Evolutionary conservation across 1,139 yeast genomes (phyloP).

Genomic region (Pneumocystis canis): DNA sequence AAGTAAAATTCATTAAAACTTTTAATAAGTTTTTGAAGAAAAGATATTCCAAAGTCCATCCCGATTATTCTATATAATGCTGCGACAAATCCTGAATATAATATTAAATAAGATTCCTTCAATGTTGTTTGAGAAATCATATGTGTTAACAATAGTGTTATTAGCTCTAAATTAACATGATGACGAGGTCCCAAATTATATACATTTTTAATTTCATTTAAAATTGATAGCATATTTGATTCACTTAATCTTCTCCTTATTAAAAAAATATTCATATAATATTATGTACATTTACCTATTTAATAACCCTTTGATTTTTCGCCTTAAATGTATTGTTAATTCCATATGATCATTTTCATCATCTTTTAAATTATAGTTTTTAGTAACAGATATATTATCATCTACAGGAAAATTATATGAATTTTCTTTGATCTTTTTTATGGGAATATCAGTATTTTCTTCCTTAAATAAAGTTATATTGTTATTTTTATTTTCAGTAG

Average conservation of each 20-base stretch:
- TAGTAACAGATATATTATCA: background rate
- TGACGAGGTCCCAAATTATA: conserved; percentile 62
- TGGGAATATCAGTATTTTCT: background rate
- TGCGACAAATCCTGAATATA: conserved; percentile 65
- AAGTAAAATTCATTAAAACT: conserved; percentile 30
- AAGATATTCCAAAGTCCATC: conserved; percentile 77
- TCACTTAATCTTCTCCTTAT: conserved; percentile 48
- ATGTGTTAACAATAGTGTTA: conserved; percentile 49
- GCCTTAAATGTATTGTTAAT: conserved; percentile 2
- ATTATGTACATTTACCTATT: conserved; percentile 26
- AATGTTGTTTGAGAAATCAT: conserved; percentile 50
- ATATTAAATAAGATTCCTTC: conserved; percentile 61
- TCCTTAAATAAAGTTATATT: background rate
- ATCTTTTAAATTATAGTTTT: background rate
- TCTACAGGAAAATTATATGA: background rate
- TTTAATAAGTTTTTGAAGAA: conserved; percentile 67
- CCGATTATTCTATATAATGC: conserved; percentile 69
- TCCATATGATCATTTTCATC: background rate
- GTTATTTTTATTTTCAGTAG: background rate
- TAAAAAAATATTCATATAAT: background rate
- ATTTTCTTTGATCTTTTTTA: background rate
- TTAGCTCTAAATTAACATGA: conserved; percentile 52
- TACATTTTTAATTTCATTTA: conserved; percentile 49
- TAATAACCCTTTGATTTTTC: conserved; percentile 31
- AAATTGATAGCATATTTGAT: conserved; percentile 57